Evolutionary conservation across 2,329 filamentous ascomycete genomes (phyloP), one percentile per base, ranked within the genome.

Genomic region (Coniochaeta sp.): DNA sequence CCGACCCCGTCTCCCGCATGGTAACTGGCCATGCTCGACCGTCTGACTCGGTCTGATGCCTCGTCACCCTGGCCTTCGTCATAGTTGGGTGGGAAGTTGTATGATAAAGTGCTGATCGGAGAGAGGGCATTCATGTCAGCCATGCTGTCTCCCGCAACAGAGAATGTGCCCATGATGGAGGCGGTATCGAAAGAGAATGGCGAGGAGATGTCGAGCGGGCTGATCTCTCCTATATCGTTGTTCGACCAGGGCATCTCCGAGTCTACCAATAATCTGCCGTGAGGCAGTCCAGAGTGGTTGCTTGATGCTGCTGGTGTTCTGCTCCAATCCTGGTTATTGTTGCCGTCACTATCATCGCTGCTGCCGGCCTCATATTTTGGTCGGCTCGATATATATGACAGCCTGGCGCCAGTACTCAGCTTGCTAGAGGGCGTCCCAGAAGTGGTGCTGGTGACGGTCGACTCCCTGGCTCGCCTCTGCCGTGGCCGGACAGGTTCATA

Each of bases 401-500:
- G 33, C 14, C 50, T 52, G 12, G 4, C 12, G 38, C 38, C 22
- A 14, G 18, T 18, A 22, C n/a, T 14, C 6, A 26, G 20, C 20
- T 22, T 42, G 20, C 22, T 31, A 18, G 45, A 48, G 26, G 6
- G 3, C n/a, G n/a, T 30, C 24, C 28, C 26, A 30, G 30, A 32
- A 32, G 45, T 9, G n/a, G 49, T 40, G 10, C 60, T 54, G 12
- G 57, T 53, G 14, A 58, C 57, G 6, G 57, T 57, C 13, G 63
- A 64, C 10, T 70, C 67, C n/a, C 66, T 66, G 54, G 67, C 69
- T 56, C 63, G 68, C 28, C 70, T 62, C 57, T 72, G 70, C 30
- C 71, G 69, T 9, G 71, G 71, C 47, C 65, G 67, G 18, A 78
- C 69, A 33, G 72, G 65, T 52, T 79, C 77, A 55, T 81, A 81